Conservation (phyloP, 1,139 yeast genomes). For the Candida freyschussii region DNA sequence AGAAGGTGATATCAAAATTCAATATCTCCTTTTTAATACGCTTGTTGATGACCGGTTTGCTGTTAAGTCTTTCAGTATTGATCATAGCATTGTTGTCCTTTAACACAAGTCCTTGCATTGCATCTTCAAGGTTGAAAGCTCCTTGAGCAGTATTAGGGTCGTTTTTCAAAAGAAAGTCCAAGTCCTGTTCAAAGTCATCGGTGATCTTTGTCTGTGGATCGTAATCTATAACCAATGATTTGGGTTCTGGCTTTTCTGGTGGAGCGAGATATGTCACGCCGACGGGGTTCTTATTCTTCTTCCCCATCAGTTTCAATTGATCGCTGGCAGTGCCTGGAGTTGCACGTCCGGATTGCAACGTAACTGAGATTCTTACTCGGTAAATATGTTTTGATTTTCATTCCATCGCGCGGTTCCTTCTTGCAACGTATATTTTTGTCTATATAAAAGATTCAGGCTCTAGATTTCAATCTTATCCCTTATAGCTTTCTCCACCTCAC, state of each 20-base stretch:
- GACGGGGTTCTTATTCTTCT: conserved; percentile 4
- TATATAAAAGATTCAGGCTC: too few relatives aligned
- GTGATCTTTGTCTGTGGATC: conserved; percentile 16
- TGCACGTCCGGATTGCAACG: too few relatives aligned
- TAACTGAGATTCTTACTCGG: too few relatives aligned
- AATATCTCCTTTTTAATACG: conserved; percentile 17
- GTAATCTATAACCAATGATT: conserved; percentile 5
- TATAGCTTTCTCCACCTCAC: conserved; percentile 64
- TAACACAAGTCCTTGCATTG: too few relatives aligned
- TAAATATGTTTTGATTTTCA: too few relatives aligned
- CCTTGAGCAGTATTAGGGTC: neutral
- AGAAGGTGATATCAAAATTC: conserved; percentile 18
- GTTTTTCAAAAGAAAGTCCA: conserved; percentile 14
- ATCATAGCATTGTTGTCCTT: neutral
- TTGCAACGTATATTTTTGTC: too few relatives aligned
- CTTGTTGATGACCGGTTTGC: neutral
- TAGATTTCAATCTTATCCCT: conserved; percentile 29
- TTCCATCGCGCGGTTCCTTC: too few relatives aligned
- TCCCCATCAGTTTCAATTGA: conserved; percentile 1
- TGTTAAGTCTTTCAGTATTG: neutral
- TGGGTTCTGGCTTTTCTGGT: conserved; percentile 2
- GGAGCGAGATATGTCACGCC: conserved; percentile 6
- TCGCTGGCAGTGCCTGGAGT: too few relatives aligned
- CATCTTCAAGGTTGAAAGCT: neutral
- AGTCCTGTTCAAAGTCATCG: conserved; percentile 19